Conservation (phyloP, 768 basidiomycete genomes). For the Leccinum variicolor region DNA sequence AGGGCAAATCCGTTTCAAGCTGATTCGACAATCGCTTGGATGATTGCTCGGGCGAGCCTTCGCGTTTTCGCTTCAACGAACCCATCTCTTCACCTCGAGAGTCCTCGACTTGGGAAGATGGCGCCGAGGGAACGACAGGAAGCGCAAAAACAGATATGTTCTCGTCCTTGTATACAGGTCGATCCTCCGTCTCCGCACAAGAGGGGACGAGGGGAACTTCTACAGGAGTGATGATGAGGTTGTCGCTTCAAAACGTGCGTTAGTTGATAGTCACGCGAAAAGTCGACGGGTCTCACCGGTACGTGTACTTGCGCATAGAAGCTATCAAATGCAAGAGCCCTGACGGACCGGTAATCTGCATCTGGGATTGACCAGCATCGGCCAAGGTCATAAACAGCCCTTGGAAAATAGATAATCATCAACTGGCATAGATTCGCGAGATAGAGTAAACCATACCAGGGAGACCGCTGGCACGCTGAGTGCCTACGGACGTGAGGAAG, state of each 20-base stretch:
- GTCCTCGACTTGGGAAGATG: not conserved
- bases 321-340: slow-evolving; percentile 72
- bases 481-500: slow-evolving; percentile 67
- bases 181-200: slow-evolving; percentile 21
- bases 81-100: not conserved
- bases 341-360: slow-evolving; percentile 69
- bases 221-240: slow-evolving; percentile 42
- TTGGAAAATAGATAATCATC: slow-evolving; percentile 20
- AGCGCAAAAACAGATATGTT: slow-evolving; percentile 65
- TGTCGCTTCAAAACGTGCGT: slow-evolving; percentile 38
- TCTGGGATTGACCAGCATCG: slow-evolving; percentile 56
- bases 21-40: slow-evolving; percentile 32
- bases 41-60: slow-evolving; percentile 35
- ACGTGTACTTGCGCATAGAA: slow-evolving; percentile 63
- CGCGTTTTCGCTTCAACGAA: slow-evolving; percentile 43
- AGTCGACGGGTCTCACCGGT: slow-evolving; percentile 43
- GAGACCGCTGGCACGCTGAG: slow-evolving; percentile 66
- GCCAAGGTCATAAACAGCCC: slow-evolving; percentile 80
- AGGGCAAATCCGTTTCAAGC: not conserved
- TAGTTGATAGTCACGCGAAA: not conserved
- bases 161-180: slow-evolving; percentile 56
- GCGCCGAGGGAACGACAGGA: slow-evolving; percentile 37
- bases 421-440: not conserved
- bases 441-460: slow-evolving; percentile 49
- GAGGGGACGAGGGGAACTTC: slow-evolving; percentile 37